These are phyloP conservation scores for Rasamsonia emersonii DNA, from an alignment of 2,329 filamentous ascomycete genomes.

Conservation along the genomic window DNA sequence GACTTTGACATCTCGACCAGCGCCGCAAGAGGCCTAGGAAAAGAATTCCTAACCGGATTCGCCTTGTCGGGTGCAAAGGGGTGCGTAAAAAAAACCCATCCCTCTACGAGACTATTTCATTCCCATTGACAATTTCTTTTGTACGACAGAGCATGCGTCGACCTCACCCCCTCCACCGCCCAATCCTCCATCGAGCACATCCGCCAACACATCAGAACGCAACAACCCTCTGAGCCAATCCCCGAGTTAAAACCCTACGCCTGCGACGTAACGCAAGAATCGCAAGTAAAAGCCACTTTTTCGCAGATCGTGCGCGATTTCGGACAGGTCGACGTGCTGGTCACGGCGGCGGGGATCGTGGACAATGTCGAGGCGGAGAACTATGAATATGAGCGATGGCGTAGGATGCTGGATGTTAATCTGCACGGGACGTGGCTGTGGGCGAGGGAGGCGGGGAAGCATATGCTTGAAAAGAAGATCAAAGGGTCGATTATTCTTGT, in stretches of 20 bases:
- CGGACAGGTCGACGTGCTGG: constrained; percentile 30
- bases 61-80: constrained; percentile 5
- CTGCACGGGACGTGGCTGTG: constrained; percentile 31
- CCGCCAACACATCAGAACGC: constrained; percentile 16
- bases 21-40: constrained; percentile 6
- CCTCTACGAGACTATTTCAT: too few relatives aligned
- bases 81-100: background rate
- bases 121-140: background rate
- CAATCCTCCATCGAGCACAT: constrained; percentile 21
- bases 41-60: constrained; percentile 8
- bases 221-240: constrained; percentile 10
- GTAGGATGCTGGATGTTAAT: constrained; percentile 29
- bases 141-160: constrained; percentile 17
- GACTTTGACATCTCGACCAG: background rate
- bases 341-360: constrained; percentile 34
- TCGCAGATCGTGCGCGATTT: constrained; percentile 24
- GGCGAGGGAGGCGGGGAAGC: constrained; percentile 26
- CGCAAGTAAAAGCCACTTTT: constrained; percentile 28
- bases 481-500: constrained; percentile 16
- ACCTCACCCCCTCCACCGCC: constrained; percentile 18
- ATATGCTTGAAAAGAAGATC: constrained; percentile 23
- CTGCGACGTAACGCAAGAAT: constrained; percentile 31
- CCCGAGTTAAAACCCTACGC: constrained; percentile 29
- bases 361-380: constrained; percentile 11
- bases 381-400: constrained; percentile 24